Evolutionary conservation across 257 asterid species (phyloP), one percentile per base, ranked within the genome.

Genomic region (Capsicum chinense): DNA sequence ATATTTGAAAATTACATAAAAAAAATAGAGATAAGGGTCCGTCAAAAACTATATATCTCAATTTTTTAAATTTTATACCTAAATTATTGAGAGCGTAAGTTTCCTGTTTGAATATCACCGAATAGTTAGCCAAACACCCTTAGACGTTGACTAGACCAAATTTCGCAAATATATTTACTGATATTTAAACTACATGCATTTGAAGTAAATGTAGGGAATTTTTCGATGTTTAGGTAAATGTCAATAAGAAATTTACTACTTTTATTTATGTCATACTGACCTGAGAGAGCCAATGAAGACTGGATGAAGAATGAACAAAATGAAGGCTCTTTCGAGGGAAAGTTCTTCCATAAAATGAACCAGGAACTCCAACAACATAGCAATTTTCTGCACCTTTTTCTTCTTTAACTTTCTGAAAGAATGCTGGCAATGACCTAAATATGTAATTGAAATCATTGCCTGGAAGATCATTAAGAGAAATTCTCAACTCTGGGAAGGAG

Each of bases 251-350:
- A 44, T 44, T 48, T 48, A 5, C 9, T 1, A 47, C 52, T 5
- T 47, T 5, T 5, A 47, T 47, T 47, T 6, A 6, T 1, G 3
- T 7, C 10, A 7, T 10, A 2, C 69, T 74, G 26, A 92, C 93
- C 97, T 88, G 88, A 16, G 97, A 94, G 21, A 94, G 93, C 98
- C 98, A 94, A 67, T 94, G 98, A n/a, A 94, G 90, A 66, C 95
- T 89, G 6, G 93, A 90, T 13, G 98, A 93, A 81, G 97, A 89
- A 88, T 93, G 94, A 66, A 93, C 88, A 37, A 94, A 89, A 64
- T 94, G 95, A 33, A 91, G 60, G 54, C 89, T 89, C 4, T 88
- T 84, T 10, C 7, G 39, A 0, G 97, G 94, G 64, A 92, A 94
- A 64, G 93, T 54, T 85, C 97, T 90, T 19, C 95, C 94, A 58